phyloP scores from a whole-genome alignment of 2,329 filamentous ascomycete genomes.

The Helotiales sp. region DNA sequence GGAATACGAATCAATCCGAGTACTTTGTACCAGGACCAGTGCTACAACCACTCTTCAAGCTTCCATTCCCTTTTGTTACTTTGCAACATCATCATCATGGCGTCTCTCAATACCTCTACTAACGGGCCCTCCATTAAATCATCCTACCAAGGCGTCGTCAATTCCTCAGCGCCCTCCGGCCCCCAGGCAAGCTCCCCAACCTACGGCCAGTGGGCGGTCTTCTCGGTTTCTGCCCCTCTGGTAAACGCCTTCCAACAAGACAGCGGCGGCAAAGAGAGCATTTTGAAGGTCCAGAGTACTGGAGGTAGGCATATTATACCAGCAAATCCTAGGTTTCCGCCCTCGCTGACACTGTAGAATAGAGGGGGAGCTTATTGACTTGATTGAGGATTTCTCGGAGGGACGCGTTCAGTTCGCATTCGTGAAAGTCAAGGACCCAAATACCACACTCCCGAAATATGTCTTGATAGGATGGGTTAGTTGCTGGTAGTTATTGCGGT shows the following conservation, averaged over 20 bases:
- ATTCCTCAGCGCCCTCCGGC: slow-evolving; percentile 61
- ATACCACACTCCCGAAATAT: slow-evolving; percentile 86
- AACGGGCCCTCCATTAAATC: slow-evolving; percentile 85
- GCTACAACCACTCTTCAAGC: slow-evolving; percentile 9
- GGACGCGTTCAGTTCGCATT: slow-evolving; percentile 97
- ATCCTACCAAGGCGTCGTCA: slow-evolving; percentile 74
- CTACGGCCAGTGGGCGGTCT: slow-evolving; percentile 90
- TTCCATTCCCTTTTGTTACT: slow-evolving; percentile 9
- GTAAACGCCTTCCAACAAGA: slow-evolving; percentile 90
- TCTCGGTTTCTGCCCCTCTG: slow-evolving; percentile 89
- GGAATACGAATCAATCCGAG: slow-evolving; percentile 9
- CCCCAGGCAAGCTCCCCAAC: slow-evolving; percentile 72
- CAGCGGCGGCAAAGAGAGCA: slow-evolving; percentile 83
- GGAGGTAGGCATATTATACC: slow-evolving; percentile 63
- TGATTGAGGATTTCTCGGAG: slow-evolving; percentile 96
- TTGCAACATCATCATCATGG: slow-evolving; percentile 56
- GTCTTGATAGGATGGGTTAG: slow-evolving; percentile 87
- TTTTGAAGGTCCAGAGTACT: slow-evolving; percentile 90
- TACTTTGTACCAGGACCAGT: slow-evolving; percentile 8
- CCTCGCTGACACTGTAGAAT: slow-evolving; percentile 31
- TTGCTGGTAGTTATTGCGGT: slow-evolving; percentile 20
- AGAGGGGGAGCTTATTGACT: slow-evolving; percentile 90
- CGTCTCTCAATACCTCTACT: slow-evolving; percentile 78
- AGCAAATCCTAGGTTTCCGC: slow-evolving; percentile 3
- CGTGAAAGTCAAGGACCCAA: slow-evolving; percentile 94